These are phyloP conservation scores for Chlamydomonas schloesseri DNA, from an alignment of 139 green algal species.

Conservation along the genomic window DNA sequence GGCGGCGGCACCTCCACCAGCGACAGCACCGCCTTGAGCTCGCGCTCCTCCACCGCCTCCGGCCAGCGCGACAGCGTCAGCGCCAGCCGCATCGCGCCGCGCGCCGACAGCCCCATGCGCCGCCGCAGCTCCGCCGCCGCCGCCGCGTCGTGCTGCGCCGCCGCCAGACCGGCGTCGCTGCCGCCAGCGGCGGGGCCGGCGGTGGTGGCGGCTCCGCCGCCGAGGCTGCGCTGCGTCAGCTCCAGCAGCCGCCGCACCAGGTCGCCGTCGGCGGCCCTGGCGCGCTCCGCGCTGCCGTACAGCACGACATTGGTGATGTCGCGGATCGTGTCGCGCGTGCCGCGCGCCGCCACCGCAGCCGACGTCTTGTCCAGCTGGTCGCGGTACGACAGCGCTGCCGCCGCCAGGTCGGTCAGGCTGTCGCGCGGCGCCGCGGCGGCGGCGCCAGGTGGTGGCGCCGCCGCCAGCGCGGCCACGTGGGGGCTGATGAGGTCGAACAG, in stretches of 20 bases:
- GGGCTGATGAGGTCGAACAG: background rate
- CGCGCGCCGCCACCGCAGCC: background rate
- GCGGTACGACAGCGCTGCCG: background rate
- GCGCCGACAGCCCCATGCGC: background rate
- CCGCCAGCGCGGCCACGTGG: too few species aligned
- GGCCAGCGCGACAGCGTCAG: background rate
- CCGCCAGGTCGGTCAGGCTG: background rate
- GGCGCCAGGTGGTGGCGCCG: background rate
- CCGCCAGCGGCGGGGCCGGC: background rate
- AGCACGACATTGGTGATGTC: background rate
- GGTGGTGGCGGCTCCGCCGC: background rate
- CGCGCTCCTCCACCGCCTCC: too few species aligned
- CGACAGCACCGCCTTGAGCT: background rate
- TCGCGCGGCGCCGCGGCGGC: background rate
- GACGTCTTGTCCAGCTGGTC: background rate
- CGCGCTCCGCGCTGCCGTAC: background rate
- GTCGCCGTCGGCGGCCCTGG: background rate
- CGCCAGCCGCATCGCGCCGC: background rate
- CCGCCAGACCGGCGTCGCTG: background rate
- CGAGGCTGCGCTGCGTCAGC: background rate
- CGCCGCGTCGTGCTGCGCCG: too few species aligned
- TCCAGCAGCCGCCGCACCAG: background rate
- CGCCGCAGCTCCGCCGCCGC: background rate
- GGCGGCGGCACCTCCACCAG: background rate
- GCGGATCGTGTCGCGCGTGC: background rate